Base-by-base conservation (phyloP, 2,329 filamentous ascomycete species). In the Coniella lustricola region DNA sequence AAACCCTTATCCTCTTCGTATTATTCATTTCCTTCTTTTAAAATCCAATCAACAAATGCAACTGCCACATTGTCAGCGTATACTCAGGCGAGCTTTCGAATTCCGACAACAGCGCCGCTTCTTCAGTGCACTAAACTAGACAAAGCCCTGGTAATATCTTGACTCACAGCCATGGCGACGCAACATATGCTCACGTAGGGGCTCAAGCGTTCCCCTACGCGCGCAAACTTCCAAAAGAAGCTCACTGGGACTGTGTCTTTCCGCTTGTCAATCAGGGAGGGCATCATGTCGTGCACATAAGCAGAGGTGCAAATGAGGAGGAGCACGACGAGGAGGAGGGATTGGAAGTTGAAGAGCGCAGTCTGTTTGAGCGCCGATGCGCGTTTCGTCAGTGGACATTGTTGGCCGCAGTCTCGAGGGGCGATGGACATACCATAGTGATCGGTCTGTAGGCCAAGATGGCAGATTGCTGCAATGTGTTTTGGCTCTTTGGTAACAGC, bases 321-420 rank as follows among this genome's bases (percentile, higher is more conserved):
- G 44, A 98, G 82, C 61, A 98, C 82, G 57, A 96, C 91, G 60
- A 97, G 81, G 59, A 98, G 81, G 59, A 97, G 85, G 51, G 90
- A 95, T 69, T 96, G 90, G 75, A 98, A 97, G 73, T 97, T 97
- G 83, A 98, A 96, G 62, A 98, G 85, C 48, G 93, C 93, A 51
- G 93, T 87, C 93, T 96, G 62, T 18, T 46, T 90, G 95, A 62
- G 31, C 51, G 31, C 25, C 32, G 34, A 17, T 14, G 38, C 41
- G 50, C 47, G 37, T 40, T 43, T 52, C 48, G 54, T 51, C 36
- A 46, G 44, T 22, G 16, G 16, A n/a, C 20, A 13, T 39, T 25
- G n/a, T 20, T 7, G 21, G 4, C 5, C 17, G 21, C 32, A 18
- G 31, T 40, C 3, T 10, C 16, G 31, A 10, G 20, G 10, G 20